Evolutionary conservation across 805 yeast species (phyloP), one percentile per base, ranked within the genome.

Genomic region (Candida koratica): DNA sequence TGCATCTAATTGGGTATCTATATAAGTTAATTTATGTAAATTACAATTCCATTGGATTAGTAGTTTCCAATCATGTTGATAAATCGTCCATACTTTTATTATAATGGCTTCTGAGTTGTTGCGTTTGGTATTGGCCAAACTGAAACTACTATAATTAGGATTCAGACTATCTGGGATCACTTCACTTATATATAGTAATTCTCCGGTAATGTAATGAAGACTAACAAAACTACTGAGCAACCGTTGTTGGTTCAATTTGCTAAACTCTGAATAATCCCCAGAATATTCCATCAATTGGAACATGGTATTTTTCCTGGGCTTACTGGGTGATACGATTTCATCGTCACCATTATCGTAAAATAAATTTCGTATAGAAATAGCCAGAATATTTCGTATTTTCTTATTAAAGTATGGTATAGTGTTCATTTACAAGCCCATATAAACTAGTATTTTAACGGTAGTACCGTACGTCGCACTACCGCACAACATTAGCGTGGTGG

Each of bases 161-260:
- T 46, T 47, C 48, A 48, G 34, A 35, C 42, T 46, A 11, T 38
- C 34, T 4, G 26, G 20, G 1, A 50, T 39, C 5, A 58, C 47
- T 39, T 64, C 70, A 39, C 68, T 62, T 18, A 64, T 49, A 38
- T 61, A 61, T 3, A 61, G 32, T 32, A 60, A 44, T 20, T 38
- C 29, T 9, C 32, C 46, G 5, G 31, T 34, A 7, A 29, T 34
- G 12, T 46, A 32, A 36, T 58, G 60, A 9, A 62, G 17, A n/a
- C 55, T 47, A 38, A 55, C 44, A 39, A 60, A 62, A 8, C 52
- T 42, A 32, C 55, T 61, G 3, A 53, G 37, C 36, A 56, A 35
- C 11, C 38, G 44, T 17, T 36, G 32, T 11, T 40, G 33, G 26
- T 51, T 49, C n/a, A 43, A 30, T 7, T 41, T 39, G 11, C 39